Percentiles rank a stretch among this genome's conserved stretches.
phyloP scores from a whole-genome alignment of 2,329 filamentous ascomycete genomes.

The Pseudogymnoascus sp. region DNA sequence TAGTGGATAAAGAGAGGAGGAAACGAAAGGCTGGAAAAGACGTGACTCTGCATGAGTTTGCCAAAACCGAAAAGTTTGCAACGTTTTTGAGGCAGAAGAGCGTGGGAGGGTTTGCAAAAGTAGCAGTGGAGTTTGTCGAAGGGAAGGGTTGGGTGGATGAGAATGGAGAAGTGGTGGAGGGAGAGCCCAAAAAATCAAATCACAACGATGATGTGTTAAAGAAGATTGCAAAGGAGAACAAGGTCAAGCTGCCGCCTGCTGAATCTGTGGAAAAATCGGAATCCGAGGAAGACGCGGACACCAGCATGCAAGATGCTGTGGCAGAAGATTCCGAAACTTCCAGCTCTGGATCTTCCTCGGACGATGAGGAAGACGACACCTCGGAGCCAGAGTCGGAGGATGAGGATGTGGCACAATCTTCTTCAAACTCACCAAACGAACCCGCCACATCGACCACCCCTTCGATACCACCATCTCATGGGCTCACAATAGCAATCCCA shows the following conservation, averaged over 20 bases:
- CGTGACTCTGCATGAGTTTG: slow-evolving; percentile 78
- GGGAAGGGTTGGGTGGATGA: slow-evolving; percentile 84
- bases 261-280: not conserved
- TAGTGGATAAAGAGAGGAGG: slow-evolving; percentile 43
- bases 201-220: slow-evolving; percentile 12
- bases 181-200: slow-evolving; percentile 23
- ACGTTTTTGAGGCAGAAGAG: slow-evolving; percentile 60
- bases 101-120: slow-evolving; percentile 34
- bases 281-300: slow-evolving; percentile 10
- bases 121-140: slow-evolving; percentile 61
- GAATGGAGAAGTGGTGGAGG: slow-evolving; percentile 66
- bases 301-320: not conserved
- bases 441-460: slow-evolving; percentile 41
- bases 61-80: slow-evolving; percentile 73
- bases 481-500: slow-evolving; percentile 33
- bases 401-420: slow-evolving; percentile 12
- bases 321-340: slow-evolving; percentile 19
- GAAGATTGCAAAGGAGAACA: slow-evolving; percentile 8
- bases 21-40: slow-evolving; percentile 55
- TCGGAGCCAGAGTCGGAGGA: slow-evolving; percentile 13
- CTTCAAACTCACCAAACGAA: slow-evolving; percentile 20
- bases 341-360: slow-evolving; percentile 21
- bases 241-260: not conserved
- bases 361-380: slow-evolving; percentile 16
- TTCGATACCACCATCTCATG: slow-evolving; percentile 45